Conservation (phyloP, 1,284 basidiomycete genomes). For the Puccinia hordei region DNA sequence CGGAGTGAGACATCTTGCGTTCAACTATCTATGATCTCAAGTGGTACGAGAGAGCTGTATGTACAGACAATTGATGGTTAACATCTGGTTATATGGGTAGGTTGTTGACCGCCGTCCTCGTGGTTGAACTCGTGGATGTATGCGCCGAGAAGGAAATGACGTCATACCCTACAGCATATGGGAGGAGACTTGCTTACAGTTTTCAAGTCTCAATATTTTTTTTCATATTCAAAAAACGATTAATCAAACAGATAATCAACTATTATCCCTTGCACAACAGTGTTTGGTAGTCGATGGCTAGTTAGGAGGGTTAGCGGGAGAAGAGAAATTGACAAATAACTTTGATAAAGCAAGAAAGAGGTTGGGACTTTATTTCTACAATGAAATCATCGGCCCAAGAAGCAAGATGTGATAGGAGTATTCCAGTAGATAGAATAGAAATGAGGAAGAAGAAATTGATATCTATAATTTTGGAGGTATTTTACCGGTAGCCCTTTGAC, state of each 20-base stretch:
- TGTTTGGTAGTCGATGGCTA: too few species aligned
- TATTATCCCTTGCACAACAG: too few species aligned
- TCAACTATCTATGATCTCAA: too few species aligned
- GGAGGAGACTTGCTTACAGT: too few species aligned
- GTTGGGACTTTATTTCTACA: too few species aligned
- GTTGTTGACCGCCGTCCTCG: not conserved
- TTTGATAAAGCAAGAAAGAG: not conserved
- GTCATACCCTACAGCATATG: constrained; percentile 4
- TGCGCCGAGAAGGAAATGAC: constrained; percentile 13
- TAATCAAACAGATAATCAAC: too few species aligned
- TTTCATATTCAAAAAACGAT: too few species aligned
- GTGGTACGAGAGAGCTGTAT: not conserved
- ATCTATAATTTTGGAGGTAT: constrained; percentile 6
- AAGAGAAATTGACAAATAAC: not conserved
- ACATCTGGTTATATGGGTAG: not conserved
- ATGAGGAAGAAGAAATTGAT: not conserved
- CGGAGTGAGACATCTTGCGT: not conserved
- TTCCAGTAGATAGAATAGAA: not conserved
- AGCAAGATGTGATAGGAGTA: not conserved
- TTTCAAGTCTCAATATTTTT: too few species aligned
- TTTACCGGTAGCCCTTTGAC: constrained; percentile 59
- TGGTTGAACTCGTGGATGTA: not conserved
- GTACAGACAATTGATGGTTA: not conserved
- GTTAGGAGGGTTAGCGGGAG: too few species aligned
- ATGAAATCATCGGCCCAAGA: not conserved